phyloP scores from a whole-genome alignment of 2,329 filamentous ascomycete species.

The Sphaerulina vaccinii region DNA sequence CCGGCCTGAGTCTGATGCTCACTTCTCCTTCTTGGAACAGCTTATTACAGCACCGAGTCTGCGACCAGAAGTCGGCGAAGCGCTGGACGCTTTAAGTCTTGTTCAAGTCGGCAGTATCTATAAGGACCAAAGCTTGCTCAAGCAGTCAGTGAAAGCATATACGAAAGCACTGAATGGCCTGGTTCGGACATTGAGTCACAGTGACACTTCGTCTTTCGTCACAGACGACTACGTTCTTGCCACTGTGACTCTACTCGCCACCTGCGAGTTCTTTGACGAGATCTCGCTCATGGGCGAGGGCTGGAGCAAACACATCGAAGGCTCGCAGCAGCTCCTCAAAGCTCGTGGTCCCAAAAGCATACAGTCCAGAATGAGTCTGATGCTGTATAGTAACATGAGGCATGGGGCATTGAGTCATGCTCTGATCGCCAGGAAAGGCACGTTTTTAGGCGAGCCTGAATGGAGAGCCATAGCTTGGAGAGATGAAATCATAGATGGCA shows the following conservation, averaged over 20 bases:
- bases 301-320: constrained; percentile 33
- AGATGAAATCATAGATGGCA: constrained; percentile 26
- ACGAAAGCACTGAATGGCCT: constrained; percentile 28
- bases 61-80: constrained; percentile 27
- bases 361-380: constrained; percentile 26
- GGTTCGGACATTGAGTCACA: constrained; percentile 20
- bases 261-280: constrained; percentile 36
- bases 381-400: constrained; percentile 32
- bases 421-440: constrained; percentile 31
- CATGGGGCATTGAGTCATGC: constrained; percentile 30
- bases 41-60: constrained; percentile 24
- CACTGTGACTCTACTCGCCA: constrained; percentile 31
- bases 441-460: constrained; percentile 30
- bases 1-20: constrained; percentile 14
- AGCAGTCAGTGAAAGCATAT: constrained; percentile 30
- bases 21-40: constrained; percentile 29
- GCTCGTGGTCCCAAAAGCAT: constrained; percentile 32
- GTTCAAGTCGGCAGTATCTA: constrained; percentile 32
- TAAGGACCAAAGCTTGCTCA: constrained; percentile 28
- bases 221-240: constrained; percentile 34
- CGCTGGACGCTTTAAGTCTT: constrained; percentile 33
- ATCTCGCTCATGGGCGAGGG: constrained; percentile 31
- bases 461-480: constrained; percentile 33
- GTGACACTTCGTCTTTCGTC: constrained; percentile 11
- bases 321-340: constrained; percentile 31